Evolutionary conservation across 805 yeast genomes (phyloP), one percentile per base, ranked within the genome.

Genomic region (Yueomyces sp.): DNA sequence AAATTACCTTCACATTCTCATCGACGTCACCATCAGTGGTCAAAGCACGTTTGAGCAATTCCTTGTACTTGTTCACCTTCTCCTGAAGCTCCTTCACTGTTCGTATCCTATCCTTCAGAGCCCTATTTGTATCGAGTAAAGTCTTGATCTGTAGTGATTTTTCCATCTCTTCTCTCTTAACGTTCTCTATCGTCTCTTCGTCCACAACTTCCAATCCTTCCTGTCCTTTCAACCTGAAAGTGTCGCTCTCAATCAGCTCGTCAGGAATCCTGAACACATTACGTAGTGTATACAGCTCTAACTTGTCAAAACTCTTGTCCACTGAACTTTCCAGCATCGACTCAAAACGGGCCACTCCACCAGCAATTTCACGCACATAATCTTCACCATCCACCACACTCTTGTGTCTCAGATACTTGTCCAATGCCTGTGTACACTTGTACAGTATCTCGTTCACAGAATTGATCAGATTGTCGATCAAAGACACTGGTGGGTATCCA

Each of bases 391-490:
- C 48, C 2, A 60, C 44, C 4, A 40, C 39, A 31, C 45, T 45
- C 43, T 53, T 53, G 28, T 55, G 57, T 43, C 55, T 40, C 28
- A 88, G 62, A 49, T 79, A 81, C 31, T 70, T 70, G 57, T 85
- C 94, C 63, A 88, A 72, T 1, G 85, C 94, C 40, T 74, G 75
- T 0, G 88, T 79, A 55, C 95, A 83, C 51, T 81, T 79, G 63
- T 83, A 82, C 78, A 86, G 73, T 29, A 85, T 76, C 42, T 79
- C 86, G 55, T 87, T 87, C 28, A 85, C 92, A 1, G 86, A 84
- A 60, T 87, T 86, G 52, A 87, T 85, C 9, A 88, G 80, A 54
- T 85, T 95, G 53, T 88, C 96, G 4, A 88, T 72, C 11, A 87
- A 64, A 0, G 88, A 75, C 7, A 86, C 72, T 0, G 96, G 95